phyloP scores from a whole-genome alignment of 2,329 filamentous ascomycete genomes.

The Stemphylium vesicarium region DNA sequence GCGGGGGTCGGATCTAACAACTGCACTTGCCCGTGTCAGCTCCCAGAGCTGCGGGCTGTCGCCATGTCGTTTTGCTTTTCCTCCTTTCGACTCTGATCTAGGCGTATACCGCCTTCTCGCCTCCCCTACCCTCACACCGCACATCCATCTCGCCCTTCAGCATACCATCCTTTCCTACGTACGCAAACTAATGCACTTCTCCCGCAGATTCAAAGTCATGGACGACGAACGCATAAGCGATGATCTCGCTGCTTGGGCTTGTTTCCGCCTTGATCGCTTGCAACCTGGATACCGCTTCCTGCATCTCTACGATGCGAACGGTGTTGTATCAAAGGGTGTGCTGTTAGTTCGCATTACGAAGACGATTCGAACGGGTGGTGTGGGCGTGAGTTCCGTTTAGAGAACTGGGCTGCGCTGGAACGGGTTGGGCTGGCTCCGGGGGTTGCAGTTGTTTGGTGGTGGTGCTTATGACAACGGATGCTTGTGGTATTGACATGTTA shows the following conservation, averaged over 20 bases:
- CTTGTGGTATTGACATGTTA: too few relatives aligned
- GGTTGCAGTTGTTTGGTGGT: too few relatives aligned
- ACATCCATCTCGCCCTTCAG: too few relatives aligned
- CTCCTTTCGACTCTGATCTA: background rate
- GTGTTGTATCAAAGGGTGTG: conserved; percentile 68
- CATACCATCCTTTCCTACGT: background rate
- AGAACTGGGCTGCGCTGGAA: too few relatives aligned
- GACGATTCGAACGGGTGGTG: conserved; percentile 35
- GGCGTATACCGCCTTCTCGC: too few relatives aligned
- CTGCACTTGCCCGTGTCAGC: conserved; percentile 24
- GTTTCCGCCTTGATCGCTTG: conserved; percentile 82
- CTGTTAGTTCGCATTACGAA: conserved; percentile 79
- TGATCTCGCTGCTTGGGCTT: conserved; percentile 84
- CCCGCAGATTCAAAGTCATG: conserved; percentile 76
- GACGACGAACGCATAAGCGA: conserved; percentile 82
- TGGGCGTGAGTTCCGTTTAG: too few relatives aligned
- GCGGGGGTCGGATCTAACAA: conserved; percentile 17
- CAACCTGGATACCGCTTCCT: conserved; percentile 78
- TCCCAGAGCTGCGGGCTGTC: too few relatives aligned
- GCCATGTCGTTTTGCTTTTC: conserved; percentile 24
- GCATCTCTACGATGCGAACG: conserved; percentile 73
- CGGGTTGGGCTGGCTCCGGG: too few relatives aligned
- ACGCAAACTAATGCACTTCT: conserved; percentile 4
- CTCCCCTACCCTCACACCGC: too few relatives aligned
- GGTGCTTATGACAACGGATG: too few relatives aligned